Evolutionary conservation across 1,284 basidiomycete genomes (phyloP), one percentile per base, ranked within the genome.

Genomic region (Peniophora sp.): DNA sequence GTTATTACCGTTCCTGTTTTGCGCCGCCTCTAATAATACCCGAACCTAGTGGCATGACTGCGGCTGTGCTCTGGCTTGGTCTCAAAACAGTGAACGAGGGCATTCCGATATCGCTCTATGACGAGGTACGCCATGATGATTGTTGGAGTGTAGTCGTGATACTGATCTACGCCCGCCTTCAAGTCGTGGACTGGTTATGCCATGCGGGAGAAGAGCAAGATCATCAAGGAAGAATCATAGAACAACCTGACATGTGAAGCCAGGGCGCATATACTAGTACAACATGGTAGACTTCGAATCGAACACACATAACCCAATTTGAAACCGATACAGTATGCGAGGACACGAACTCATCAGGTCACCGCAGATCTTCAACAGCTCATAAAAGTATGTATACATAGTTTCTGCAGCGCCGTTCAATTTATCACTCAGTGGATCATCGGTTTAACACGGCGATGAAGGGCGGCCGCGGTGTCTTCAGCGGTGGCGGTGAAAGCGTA

Each of bases 131-230:
- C 8, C 38, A 17, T 8, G 38, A 8, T 17, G 8, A n/a, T 5
- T n/a, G n/a, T 6, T 41, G 5, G 59, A 53, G 10, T 50, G 45
- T 55, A 14, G 25, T 23, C 41, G 41, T 17, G 48, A n/a, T 38
- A 34, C 25, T 51, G 46, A 58, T 50, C 12, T 38, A 24, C 51
- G 27, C 38, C 51, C 50, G 23, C 52, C 9, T 45, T 9, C 16
- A 58, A 91, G 90, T 89, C 86, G 9, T 92, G 90, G 89, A 84
- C 85, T 2, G 90, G 90, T 5, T 93, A 92, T 63, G 87, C 87
- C 2, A 69, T 75, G 63, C 71, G 85, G 50, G 58, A 72, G n/a
- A 69, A 77, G 36, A 89, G 85, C 63, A 73, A 66, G 50, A 85
- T 90, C 36, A 71, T 73, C 56, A 85, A 74, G 62, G 38, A 41